Percentiles rank a stretch among this genome's conserved stretches.
phyloP scores from a whole-genome alignment of 805 yeast species.

The Candida morakotiae region DNA sequence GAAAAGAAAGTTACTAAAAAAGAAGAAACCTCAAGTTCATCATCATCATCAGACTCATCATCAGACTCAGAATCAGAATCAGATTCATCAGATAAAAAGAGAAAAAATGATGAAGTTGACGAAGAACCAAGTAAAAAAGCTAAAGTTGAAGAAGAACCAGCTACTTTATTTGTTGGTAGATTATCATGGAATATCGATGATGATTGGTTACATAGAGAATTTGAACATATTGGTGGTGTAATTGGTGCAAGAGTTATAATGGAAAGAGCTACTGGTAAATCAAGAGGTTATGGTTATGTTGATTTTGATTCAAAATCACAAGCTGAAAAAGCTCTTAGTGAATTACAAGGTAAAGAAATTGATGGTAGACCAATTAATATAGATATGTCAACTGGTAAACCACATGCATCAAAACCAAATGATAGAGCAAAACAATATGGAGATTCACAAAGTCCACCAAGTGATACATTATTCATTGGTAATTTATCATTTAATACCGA shows the following conservation, averaged over 20 bases:
- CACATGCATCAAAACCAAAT: conserved; percentile 47
- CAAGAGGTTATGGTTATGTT: conserved; percentile 97
- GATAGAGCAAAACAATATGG: conserved; percentile 90
- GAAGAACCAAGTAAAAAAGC: conserved; percentile 51
- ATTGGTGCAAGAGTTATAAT: conserved; percentile 85
- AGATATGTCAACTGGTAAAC: conserved; percentile 86
- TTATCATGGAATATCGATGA: conserved; percentile 97
- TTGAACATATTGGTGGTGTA: conserved; percentile 79
- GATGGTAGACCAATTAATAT: conserved; percentile 96
- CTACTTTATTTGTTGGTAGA: conserved; percentile 94
- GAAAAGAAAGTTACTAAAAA: background rate
- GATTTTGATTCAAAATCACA: conserved; percentile 74
- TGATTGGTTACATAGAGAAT: conserved; percentile 86
- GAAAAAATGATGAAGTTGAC: conserved; percentile 30
- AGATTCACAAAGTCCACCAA: conserved; percentile 86
- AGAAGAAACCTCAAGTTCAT: conserved; percentile 17
- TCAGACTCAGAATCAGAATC: conserved; percentile 25
- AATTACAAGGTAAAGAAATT: conserved; percentile 88
- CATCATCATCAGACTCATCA: conserved; percentile 30
- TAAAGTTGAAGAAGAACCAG: conserved; percentile 52
- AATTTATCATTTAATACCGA: conserved; percentile 89
- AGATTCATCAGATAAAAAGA: conserved; percentile 31
- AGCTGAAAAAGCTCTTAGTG: conserved; percentile 84
- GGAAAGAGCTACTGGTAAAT: conserved; percentile 88
- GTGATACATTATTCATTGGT: conserved; percentile 94